These are phyloP conservation scores for Aspergillus nomiae DNA, from an alignment of 2,329 filamentous ascomycete species.

Conservation along the genomic window DNA sequence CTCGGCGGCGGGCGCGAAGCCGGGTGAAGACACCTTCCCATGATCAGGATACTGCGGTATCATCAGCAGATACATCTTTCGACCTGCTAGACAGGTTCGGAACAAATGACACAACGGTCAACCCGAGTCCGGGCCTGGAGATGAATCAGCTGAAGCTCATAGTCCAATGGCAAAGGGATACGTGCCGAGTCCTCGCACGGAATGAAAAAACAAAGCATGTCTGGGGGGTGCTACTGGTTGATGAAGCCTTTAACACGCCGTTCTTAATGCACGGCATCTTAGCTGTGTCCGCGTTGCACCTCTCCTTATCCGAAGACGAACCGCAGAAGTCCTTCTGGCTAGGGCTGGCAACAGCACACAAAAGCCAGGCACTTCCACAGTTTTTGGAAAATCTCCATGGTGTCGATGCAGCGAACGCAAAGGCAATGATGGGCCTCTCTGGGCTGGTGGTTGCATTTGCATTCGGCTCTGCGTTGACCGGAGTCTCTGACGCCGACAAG, in stretches of 20 bases:
- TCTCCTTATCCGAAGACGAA: conserved; percentile 10
- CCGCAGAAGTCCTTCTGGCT: conserved; percentile 17
- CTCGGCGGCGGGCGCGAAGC: background rate
- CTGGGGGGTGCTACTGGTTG: conserved; percentile 21
- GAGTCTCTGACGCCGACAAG: background rate
- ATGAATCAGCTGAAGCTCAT: background rate
- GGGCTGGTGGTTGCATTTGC: conserved; percentile 24
- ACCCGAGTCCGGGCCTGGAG: background rate
- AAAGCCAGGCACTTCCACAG: conserved; percentile 6
- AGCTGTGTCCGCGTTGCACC: conserved; percentile 25
- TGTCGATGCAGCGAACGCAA: background rate
- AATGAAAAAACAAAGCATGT: conserved; percentile 20
- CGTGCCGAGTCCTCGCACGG: conserved; percentile 20
- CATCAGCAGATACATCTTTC: background rate
- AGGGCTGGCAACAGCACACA: conserved; percentile 22
- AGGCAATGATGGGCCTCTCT: background rate
- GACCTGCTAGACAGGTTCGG: background rate
- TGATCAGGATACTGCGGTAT: no score
- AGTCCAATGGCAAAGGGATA: conserved; percentile 5
- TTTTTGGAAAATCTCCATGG: background rate
- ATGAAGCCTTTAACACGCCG: conserved; percentile 23
- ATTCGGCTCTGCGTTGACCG: conserved; percentile 21
- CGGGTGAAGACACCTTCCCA: background rate
- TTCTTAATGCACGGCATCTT: conserved; percentile 30
- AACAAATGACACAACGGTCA: background rate